Evolutionary conservation across 2,329 filamentous ascomycete genomes (phyloP).

Genomic region (Colletotrichum lentis): DNA sequence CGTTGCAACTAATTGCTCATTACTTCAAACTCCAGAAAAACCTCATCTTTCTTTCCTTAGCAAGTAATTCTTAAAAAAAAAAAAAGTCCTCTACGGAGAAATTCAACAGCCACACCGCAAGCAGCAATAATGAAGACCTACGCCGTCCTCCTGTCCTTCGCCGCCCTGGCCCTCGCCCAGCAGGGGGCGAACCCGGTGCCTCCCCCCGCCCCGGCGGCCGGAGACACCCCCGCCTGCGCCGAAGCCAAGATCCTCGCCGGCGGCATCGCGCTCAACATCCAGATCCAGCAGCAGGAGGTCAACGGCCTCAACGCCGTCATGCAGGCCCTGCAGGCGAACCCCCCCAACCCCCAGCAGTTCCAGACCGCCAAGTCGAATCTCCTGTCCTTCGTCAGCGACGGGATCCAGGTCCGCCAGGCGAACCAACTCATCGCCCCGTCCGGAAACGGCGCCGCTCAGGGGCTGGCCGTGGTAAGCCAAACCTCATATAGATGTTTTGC

Average conservation of each 20-base stretch:
- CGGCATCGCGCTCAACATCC: slow-evolving; percentile 35
- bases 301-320: slow-evolving; percentile 23
- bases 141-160: slow-evolving; percentile 31
- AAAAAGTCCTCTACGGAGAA: no score
- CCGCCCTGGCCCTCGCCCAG: slow-evolving; percentile 20
- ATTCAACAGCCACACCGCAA: no score
- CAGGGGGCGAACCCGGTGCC: slow-evolving; percentile 2
- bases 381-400: slow-evolving; percentile 35
- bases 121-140: slow-evolving; percentile 32
- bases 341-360: slow-evolving; percentile 34
- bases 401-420: slow-evolving; percentile 33
- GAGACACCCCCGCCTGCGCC: slow-evolving; percentile 34
- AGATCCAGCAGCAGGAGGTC: slow-evolving; percentile 35
- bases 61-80: no score
- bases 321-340: slow-evolving; percentile 31
- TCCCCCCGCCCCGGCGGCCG: slow-evolving; percentile 13
- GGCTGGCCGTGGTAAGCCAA: slow-evolving; percentile 29
- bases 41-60: slow-evolving; percentile 1
- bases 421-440: slow-evolving; percentile 35
- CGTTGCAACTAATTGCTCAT: not conserved
- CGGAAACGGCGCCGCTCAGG: slow-evolving; percentile 26
- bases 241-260: slow-evolving; percentile 36
- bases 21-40: slow-evolving; percentile 6
- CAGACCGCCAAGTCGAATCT: slow-evolving; percentile 38
- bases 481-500: fast-evolving